phyloP scores from a whole-genome alignment of 2,329 filamentous ascomycete species.

The Apiospora malaysiana region DNA sequence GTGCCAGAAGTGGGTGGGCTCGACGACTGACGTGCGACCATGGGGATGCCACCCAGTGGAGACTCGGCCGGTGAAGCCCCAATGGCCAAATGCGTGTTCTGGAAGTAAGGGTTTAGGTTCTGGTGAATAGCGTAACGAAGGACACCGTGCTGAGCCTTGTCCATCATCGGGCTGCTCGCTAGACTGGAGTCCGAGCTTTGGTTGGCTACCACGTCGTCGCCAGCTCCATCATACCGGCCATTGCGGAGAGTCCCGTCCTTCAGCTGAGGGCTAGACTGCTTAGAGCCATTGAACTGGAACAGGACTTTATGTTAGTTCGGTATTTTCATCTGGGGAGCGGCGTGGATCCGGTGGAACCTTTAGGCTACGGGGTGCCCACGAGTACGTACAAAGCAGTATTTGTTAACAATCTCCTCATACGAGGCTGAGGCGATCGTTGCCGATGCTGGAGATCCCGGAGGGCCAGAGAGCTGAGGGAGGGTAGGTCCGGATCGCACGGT shows the following conservation, averaged over 20 bases:
- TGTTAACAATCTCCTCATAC: conserved; percentile 96
- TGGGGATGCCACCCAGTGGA: conserved; percentile 35
- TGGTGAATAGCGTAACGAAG: conserved; percentile 51
- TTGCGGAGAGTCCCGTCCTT: conserved; percentile 54
- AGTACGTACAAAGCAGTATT: conserved; percentile 99
- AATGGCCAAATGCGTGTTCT: conserved; percentile 38
- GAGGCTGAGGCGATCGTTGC: conserved; percentile 78
- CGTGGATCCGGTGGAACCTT: conserved; percentile 20
- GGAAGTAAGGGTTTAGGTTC: conserved; percentile 44
- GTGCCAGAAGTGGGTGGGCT: conserved; percentile 43
- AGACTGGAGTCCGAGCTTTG: conserved; percentile 45
- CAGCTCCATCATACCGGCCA: conserved; percentile 50
- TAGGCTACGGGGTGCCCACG: conserved; percentile 25
- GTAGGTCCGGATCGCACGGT: conserved; percentile 32
- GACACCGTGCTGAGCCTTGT: conserved; percentile 43
- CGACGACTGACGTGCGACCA: conserved; percentile 34
- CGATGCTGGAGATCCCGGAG: conserved; percentile 55
- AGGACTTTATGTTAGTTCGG: conserved; percentile 32
- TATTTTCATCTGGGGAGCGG: conserved; percentile 27
- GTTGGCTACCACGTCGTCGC: conserved; percentile 43
- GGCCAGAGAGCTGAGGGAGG: conserved; percentile 41
- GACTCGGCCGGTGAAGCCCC: conserved; percentile 44
- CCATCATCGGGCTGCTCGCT: conserved; percentile 46
- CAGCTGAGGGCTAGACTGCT: conserved; percentile 57
- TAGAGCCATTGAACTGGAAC: conserved; percentile 64